Percentiles rank a stretch among this genome's conserved stretches.
phyloP scores from a whole-genome alignment of 768 basidiomycete genomes.

The Mycena galericulata region DNA sequence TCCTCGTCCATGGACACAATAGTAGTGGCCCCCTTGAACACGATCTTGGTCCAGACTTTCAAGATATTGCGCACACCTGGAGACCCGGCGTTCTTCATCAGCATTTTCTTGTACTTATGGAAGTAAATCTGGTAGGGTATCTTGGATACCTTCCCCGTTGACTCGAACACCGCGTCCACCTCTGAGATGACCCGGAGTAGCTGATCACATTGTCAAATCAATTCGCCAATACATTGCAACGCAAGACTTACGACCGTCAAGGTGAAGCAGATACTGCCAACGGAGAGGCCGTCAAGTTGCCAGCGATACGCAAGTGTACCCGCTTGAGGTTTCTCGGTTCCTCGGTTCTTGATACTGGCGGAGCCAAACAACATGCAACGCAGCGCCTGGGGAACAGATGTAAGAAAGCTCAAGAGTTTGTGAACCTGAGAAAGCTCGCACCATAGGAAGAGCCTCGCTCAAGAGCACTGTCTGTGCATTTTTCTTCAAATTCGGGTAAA shows the following conservation, averaged over 20 bases:
- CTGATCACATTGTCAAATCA: neutral
- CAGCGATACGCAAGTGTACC: neutral
- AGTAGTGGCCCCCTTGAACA: neutral
- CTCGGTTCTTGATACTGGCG: too few relatives aligned
- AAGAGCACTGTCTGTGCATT: too few relatives aligned
- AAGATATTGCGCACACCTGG: neutral
- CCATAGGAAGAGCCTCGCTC: too few relatives aligned
- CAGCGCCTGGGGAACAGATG: too few relatives aligned
- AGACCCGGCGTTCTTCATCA: neutral
- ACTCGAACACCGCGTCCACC: neutral
- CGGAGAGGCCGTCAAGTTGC: neutral
- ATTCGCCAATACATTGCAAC: neutral
- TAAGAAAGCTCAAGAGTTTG: too few relatives aligned
- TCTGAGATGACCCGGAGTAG: neutral
- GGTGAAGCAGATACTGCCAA: neutral
- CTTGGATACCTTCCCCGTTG: neutral
- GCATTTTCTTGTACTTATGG: neutral
- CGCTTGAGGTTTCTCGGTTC: neutral
- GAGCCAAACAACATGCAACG: neutral
- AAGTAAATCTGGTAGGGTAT: neutral
- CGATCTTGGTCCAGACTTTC: neutral
- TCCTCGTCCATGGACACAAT: neutral
- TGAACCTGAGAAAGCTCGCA: too few relatives aligned
- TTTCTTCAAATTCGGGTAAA: too few relatives aligned
- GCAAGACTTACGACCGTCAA: neutral